Conservation (phyloP, 176 grass and related monocot genomes). For the Zea luxurians region DNA sequence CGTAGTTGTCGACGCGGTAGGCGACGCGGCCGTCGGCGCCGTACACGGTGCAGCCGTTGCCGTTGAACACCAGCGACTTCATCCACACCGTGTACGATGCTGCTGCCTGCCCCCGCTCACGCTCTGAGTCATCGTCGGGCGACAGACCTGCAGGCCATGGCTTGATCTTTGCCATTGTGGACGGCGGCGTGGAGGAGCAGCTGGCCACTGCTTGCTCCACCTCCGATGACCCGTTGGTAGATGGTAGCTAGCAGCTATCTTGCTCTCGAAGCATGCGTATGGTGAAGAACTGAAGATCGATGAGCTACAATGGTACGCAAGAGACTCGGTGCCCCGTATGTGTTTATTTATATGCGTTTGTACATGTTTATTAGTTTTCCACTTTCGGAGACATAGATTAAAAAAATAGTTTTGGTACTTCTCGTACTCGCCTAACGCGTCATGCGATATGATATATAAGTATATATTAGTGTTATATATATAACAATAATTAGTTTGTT, state of each 20-base stretch:
- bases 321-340: no score
- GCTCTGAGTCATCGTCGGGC: neutral
- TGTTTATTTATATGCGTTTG: no score
- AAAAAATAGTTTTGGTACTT: no score
- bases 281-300: neutral
- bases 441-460: no score
- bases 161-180: conserved; percentile 39
- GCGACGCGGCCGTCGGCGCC: conserved; percentile 51
- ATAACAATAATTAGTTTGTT: no score
- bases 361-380: no score
- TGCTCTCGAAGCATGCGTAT: neutral
- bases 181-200: neutral
- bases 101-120: neutral
- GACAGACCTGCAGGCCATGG: neutral
- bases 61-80: conserved; percentile 80
- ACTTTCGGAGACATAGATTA: no score
- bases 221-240: neutral
- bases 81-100: conserved; percentile 70
- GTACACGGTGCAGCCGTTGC: conserved; percentile 74
- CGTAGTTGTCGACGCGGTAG: conserved; percentile 83
- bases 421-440: no score
- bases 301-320: neutral
- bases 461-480: no score
- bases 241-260: neutral
- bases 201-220: neutral